Evolutionary conservation across 345 rosid species (phyloP), one percentile per base, ranked within the genome.

Genomic region (Eucalyptus microcorys): DNA sequence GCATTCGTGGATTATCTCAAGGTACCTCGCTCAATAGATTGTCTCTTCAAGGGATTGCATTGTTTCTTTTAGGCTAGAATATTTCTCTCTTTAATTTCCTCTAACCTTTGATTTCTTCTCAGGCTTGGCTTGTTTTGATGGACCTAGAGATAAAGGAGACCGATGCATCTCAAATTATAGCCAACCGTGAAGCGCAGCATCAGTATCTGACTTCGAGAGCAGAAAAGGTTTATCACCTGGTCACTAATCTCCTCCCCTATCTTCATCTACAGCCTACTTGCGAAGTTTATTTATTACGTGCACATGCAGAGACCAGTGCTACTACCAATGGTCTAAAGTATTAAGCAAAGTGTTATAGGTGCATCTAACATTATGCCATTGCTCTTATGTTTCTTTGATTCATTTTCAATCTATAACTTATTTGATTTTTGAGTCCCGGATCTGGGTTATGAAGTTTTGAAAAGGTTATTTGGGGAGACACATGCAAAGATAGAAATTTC

Each of bases 181-280:
- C 91, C 88, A 94, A 95, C 87, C 80, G 89, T 59, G 95, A 94
- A 93, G 96, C 96, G 64, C 96, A 93, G 50, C 98, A 95, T 87
- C 90, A 93, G 88, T 96, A 95, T 89, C 91, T 92, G 34, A 92
- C 94, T 16, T 96, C 96, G 96, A 94, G 98, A 92, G 95, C 92
- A 42, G 95, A 95, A 91, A 95, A 95, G 95, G 98, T 95, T n/a
- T 10, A 68, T 68, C 80, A 17, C 43, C 27, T 59, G 21, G 48
- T 40, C 4, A 22, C 76, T 43, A 55, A 79, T 57, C 57, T 42
- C 49, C 34, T 27, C 52, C 34, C 45, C 49, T 64, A 76, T 83
- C 53, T 21, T 57, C 52, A 49, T 49, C 52, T 14, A 15, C 52
- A 49, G 52, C 21, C 80, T 34, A 42, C 43, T 68, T 32, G 80